Evolutionary conservation across 116 monocot genomes (phyloP).

Genomic region (Trichopus zeylanicus): DNA sequence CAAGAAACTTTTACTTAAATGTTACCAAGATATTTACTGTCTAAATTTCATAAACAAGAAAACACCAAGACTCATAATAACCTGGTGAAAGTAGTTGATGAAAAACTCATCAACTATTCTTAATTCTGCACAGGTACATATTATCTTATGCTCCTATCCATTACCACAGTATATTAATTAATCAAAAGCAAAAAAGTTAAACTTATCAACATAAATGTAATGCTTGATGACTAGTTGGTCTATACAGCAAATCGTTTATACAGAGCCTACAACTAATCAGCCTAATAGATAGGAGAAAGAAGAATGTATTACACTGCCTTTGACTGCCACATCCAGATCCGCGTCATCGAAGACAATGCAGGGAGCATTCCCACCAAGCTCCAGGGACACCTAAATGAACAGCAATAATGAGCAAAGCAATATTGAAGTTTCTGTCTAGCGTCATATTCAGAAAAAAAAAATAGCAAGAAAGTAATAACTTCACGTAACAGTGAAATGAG

Average conservation of each 20-base stretch:
- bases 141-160: too few relatives aligned
- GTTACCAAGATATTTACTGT: not conserved
- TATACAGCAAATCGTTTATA: too few relatives aligned
- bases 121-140: too few relatives aligned
- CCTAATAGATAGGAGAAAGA: not conserved
- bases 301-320: constrained; percentile 65
- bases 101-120: too few relatives aligned
- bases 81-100: too few relatives aligned
- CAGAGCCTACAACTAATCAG: too few relatives aligned
- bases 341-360: constrained; percentile 98
- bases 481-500: too few relatives aligned
- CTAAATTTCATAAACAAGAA: not conserved
- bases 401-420: not conserved
- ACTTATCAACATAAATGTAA: too few relatives aligned
- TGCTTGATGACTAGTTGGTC: too few relatives aligned
- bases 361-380: constrained; percentile 99
- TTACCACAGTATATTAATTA: too few relatives aligned
- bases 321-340: constrained; percentile 83
- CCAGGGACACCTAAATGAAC: constrained; percentile 70
- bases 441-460: not conserved
- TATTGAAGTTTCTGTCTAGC: not conserved
- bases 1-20: not conserved
- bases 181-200: too few relatives aligned
- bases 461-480: not conserved
- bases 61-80: too few relatives aligned